These are phyloP conservation scores for Nidula niveotomentosa DNA, from an alignment of 1,284 basidiomycete species.

Conservation along the genomic window DNA sequence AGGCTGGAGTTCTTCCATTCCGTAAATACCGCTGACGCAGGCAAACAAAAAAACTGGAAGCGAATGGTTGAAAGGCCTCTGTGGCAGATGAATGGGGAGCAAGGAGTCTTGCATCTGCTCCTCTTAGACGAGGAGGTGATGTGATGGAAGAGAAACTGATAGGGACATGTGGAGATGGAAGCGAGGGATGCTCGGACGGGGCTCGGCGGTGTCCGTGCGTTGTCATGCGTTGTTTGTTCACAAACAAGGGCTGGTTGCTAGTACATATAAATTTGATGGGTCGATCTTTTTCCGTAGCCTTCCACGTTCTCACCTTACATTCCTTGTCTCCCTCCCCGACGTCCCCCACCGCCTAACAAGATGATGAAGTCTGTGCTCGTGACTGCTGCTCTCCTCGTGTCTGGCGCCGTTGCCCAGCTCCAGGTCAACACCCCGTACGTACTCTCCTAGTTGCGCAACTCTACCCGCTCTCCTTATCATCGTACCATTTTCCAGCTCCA, in stretches of 20 bases:
- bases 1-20: too few relatives aligned
- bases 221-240: conserved; percentile 13
- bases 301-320: conserved; percentile 23
- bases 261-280: conserved; percentile 20
- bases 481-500: conserved; percentile 27
- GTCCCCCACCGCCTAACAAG: conserved; percentile 18
- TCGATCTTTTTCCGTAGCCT: conserved; percentile 13
- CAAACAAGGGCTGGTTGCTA: conserved; percentile 10
- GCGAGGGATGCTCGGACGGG: not conserved
- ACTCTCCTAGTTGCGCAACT: not conserved
- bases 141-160: not conserved
- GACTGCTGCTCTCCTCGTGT: conserved; percentile 35
- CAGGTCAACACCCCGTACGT: conserved; percentile 65
- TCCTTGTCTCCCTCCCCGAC: conserved; percentile 14
- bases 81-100: too few relatives aligned
- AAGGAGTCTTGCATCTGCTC: too few relatives aligned
- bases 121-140: too few relatives aligned
- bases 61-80: too few relatives aligned
- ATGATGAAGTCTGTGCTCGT: conserved; percentile 46
- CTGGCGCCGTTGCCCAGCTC: conserved; percentile 43
- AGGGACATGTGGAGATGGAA: not conserved
- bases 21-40: too few relatives aligned
- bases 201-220: not conserved
- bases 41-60: too few relatives aligned
- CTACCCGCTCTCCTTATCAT: conserved; percentile 4